A percentile compares a stretch with the other conserved stretches of the same genome.
These are phyloP conservation scores for Hypoxylon sp. DNA, from an alignment of 2,329 filamentous ascomycete species.

Conservation along the genomic window DNA sequence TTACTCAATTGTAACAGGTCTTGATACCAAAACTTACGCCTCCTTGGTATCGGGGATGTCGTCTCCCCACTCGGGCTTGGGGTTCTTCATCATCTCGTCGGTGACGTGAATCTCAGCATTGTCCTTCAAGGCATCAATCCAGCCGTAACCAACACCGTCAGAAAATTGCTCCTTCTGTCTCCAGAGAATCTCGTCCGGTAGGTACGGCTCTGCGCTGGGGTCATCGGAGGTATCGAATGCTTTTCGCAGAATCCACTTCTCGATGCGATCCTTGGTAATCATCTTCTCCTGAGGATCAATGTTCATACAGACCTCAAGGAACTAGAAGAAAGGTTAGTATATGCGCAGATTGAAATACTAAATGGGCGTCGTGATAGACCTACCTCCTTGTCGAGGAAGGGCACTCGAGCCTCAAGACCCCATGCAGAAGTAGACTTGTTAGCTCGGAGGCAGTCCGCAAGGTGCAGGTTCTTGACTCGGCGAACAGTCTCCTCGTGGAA, in stretches of 20 bases:
- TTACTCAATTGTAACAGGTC: not conserved
- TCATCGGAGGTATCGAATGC: constrained; percentile 95
- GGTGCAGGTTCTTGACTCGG: constrained; percentile 95
- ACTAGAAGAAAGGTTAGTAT: constrained; percentile 64
- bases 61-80: constrained; percentile 93
- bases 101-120: constrained; percentile 90
- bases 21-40: constrained; percentile 71
- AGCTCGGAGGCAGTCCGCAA: constrained; percentile 95
- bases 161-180: constrained; percentile 99
- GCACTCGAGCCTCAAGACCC: constrained; percentile 97
- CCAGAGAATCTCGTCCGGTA: constrained; percentile 97
- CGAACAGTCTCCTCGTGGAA: constrained; percentile 97
- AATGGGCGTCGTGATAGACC: constrained; percentile 44
- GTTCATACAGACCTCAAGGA: constrained; percentile 93
- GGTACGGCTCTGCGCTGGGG: constrained; percentile 84
- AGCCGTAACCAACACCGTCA: constrained; percentile 97
- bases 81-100: constrained; percentile 98
- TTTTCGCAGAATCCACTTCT: constrained; percentile 98
- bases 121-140: constrained; percentile 98
- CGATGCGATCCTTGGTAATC: constrained; percentile 89
- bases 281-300: constrained; percentile 96
- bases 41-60: constrained; percentile 98
- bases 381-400: constrained; percentile 94
- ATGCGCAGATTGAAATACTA: not conserved
- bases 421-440: constrained; percentile 99